A percentile compares a stretch with the other conserved stretches of the same genome.
Conservation (phyloP, 2,329 filamentous ascomycete genomes). For the Xylariales sp. region DNA sequence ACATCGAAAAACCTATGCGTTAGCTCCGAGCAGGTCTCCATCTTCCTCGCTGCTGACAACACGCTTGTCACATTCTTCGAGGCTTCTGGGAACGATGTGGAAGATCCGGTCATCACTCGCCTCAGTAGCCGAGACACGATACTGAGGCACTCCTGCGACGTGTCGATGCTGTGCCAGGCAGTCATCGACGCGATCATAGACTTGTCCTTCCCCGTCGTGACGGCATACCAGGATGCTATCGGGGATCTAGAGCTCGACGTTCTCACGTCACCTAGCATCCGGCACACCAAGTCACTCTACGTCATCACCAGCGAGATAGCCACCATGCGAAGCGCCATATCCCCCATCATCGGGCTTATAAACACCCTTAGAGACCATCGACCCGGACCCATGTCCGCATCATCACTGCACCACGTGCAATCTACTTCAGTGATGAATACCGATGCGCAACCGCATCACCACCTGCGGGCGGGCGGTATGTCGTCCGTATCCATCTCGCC, state of each 20-base stretch:
- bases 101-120: conserved; percentile 76
- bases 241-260: conserved; percentile 88
- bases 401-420: conserved; percentile 74
- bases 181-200: conserved; percentile 94
- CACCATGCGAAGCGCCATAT: conserved; percentile 79
- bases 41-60: conserved; percentile 85
- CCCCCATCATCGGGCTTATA: conserved; percentile 79
- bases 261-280: conserved; percentile 74
- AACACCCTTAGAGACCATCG: conserved; percentile 84
- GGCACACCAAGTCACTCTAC: conserved; percentile 74
- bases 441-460: conserved; percentile 39
- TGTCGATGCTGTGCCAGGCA: conserved; percentile 82
- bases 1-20: conserved; percentile 68
- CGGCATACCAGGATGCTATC: conserved; percentile 83
- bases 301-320: conserved; percentile 80
- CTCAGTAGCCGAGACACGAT: conserved; percentile 76
- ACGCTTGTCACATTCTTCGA: conserved; percentile 96
- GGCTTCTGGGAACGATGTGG: conserved; percentile 79
- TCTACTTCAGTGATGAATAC: conserved; percentile 44
- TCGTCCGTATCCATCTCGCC: conserved; percentile 77
- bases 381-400: too few species aligned
- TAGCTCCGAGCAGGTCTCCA: conserved; percentile 85
- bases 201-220: conserved; percentile 77
- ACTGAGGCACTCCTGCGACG: conserved; percentile 79
- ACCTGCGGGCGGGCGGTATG: conserved; percentile 51